Conservation (phyloP, 345 rosid genomes). For the Salix udensis region DNA sequence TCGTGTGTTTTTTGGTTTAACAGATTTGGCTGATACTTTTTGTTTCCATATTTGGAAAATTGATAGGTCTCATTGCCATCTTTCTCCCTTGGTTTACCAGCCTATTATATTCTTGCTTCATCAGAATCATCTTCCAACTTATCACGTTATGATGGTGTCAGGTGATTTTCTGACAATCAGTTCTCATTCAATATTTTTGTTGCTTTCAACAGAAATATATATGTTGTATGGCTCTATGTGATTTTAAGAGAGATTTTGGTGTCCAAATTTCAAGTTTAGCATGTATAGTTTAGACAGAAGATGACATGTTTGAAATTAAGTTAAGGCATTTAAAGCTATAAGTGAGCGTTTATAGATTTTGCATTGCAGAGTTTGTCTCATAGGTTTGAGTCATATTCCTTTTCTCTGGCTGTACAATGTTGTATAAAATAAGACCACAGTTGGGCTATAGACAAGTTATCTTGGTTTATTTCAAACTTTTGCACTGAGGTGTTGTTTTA, state of each 20-base stretch:
- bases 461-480: not conserved
- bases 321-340: too few relatives aligned
- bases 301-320: not conserved
- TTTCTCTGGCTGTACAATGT: not conserved
- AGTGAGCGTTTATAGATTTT: too few relatives aligned
- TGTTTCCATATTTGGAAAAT: not conserved
- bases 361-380: not conserved
- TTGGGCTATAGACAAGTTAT: not conserved
- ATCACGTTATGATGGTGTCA: slow-evolving; percentile 86
- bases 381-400: not conserved
- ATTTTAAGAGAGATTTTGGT: not conserved
- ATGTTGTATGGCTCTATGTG: not conserved
- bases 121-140: slow-evolving; percentile 87
- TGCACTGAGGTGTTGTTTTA: not conserved
- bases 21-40: not conserved
- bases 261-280: not conserved
- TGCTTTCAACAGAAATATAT: not conserved
- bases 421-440: not conserved
- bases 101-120: slow-evolving; percentile 83
- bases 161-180: slow-evolving; percentile 36
- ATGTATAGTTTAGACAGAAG: not conserved
- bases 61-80: slow-evolving; percentile 77
- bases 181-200: not conserved
- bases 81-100: slow-evolving; percentile 85
- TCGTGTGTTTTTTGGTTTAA: not conserved